Percentiles rank a stretch among this genome's conserved stretches.
Evolutionary conservation across 108 stramenopile genomes (phyloP).

Genomic region (Skeletonema marinoi): DNA sequence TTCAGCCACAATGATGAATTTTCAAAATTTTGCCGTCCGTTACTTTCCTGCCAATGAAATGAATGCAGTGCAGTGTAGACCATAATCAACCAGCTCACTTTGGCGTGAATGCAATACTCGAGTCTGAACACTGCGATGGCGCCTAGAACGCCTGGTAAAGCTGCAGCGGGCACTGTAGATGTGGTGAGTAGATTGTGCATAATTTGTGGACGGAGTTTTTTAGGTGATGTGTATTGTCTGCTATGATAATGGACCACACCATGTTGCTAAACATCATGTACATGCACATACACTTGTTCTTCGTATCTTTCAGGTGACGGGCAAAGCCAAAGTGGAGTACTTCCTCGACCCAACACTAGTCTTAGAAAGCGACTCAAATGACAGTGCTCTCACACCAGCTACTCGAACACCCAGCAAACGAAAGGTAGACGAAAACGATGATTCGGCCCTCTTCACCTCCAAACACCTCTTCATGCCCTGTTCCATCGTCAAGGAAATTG

Average conservation of each 20-base stretch:
- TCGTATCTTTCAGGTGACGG: conserved; percentile 64
- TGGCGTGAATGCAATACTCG: neutral
- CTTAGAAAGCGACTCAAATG: conserved; percentile 37
- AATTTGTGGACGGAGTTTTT: neutral
- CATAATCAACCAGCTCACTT: neutral
- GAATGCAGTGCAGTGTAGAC: too few relatives aligned
- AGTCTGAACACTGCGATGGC: conserved; percentile 3
- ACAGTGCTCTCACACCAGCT: conserved; percentile 28
- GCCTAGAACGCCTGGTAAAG: conserved; percentile 1
- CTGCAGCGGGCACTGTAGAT: conserved; percentile 17
- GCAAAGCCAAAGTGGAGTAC: conserved; percentile 84
- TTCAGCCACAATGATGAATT: too few relatives aligned
- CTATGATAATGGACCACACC: neutral
- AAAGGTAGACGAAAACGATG: conserved; percentile 5
- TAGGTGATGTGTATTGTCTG: neutral
- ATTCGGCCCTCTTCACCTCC: conserved; percentile 49
- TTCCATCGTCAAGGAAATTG: conserved; percentile 75
- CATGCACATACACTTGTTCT: neutral
- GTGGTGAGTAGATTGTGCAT: conserved; percentile 8
- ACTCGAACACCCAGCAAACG: conserved; percentile 20
- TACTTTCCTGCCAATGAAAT: too few relatives aligned
- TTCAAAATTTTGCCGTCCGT: too few relatives aligned
- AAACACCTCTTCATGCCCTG: conserved; percentile 83
- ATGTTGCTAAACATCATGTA: neutral
- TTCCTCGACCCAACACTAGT: conserved; percentile 81